Evolutionary conservation across 768 basidiomycete genomes (phyloP), one percentile per base, ranked within the genome.

Genomic region (Leccinum obscurum): DNA sequence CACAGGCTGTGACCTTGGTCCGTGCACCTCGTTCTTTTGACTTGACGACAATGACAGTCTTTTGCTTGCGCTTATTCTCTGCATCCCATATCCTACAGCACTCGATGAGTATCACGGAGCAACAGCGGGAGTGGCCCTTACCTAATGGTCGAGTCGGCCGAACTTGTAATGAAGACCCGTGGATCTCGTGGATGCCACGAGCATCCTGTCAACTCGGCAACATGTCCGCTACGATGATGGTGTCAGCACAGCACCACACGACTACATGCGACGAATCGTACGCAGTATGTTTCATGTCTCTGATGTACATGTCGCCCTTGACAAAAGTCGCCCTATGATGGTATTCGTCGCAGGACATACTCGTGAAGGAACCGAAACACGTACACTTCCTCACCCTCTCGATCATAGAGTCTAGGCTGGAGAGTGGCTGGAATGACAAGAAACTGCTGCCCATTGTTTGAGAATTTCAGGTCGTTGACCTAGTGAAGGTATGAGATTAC

Each of bases 231-330:
- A 60, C 20, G 60, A 30, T 15, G 24, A 54, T 26, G 26, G 11
- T n/a, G 57, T 63, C 20, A 70, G 57, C 17, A 26, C 48, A 11
- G 48, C 57, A 41, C 57, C 44, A 54, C 26, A 37, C 34, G n/a
- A 64, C 54, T 20, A 62, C 48, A 52, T 28, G 55, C 52, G 65
- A 62, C 9, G 30, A 59, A 53, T 79, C 94, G 65, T 68, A 96
- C 96, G 89, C 83, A n/a, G 97, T 99, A 71, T 98, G 89, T 75
- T 93, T 93, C 92, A 99, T 95, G 76, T 99, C 97, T 58, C 97
- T 89, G 66, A 99, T 92, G 73, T 98, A 99, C 61, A 92, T 93
- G 76, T 99, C 97, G 35, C 97, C 97, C 77, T 98, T 98, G 70
- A 93, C 81, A 73, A 83, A 89, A 60, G 87, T 87, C 63, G 87